phyloP scores from a whole-genome alignment of 179 eudicot species.

The Silene vulgaris region DNA sequence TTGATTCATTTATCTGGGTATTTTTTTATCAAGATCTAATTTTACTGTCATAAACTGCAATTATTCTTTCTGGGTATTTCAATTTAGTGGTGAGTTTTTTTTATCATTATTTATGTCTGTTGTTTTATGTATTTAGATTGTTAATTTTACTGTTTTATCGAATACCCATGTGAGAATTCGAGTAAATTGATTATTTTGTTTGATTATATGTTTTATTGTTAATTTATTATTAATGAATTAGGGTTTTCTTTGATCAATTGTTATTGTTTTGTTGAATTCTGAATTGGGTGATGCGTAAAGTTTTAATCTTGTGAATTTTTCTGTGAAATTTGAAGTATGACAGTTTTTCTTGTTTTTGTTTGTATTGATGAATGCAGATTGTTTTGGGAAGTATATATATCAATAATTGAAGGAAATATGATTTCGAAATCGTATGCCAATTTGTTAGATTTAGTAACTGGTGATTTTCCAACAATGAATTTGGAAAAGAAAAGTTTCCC shows the following conservation, averaged over 20 bases:
- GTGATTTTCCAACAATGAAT: slow-evolving; percentile 70
- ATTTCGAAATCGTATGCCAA: slow-evolving; percentile 84
- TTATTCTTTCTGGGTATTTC: slow-evolving; percentile 2
- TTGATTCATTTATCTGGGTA: slow-evolving; percentile 16
- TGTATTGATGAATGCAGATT: slow-evolving; percentile 19
- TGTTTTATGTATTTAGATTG: background rate
- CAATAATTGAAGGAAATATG: slow-evolving; percentile 21
- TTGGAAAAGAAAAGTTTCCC: slow-evolving; percentile 47
- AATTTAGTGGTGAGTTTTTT: slow-evolving; percentile 6
- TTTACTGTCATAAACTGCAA: background rate
- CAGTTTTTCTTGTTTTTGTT: background rate
- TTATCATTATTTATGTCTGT: background rate
- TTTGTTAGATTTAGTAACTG: slow-evolving; percentile 67
- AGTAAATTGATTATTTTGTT: background rate
- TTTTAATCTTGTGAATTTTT: slow-evolving; percentile 7
- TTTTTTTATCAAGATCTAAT: slow-evolving; percentile 20
- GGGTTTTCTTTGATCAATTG: slow-evolving; percentile 18
- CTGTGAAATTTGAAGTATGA: background rate
- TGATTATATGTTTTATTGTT: slow-evolving; percentile 9
- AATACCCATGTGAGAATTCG: background rate
- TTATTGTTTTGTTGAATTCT: background rate
- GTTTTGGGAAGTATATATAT: background rate
- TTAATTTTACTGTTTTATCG: background rate
- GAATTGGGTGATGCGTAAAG: slow-evolving; percentile 15
- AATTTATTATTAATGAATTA: background rate